Percentiles rank a stretch among this genome's conserved stretches.
Conservation (phyloP, 2,329 filamentous ascomycete species). For the Elsinoe arachidis region DNA sequence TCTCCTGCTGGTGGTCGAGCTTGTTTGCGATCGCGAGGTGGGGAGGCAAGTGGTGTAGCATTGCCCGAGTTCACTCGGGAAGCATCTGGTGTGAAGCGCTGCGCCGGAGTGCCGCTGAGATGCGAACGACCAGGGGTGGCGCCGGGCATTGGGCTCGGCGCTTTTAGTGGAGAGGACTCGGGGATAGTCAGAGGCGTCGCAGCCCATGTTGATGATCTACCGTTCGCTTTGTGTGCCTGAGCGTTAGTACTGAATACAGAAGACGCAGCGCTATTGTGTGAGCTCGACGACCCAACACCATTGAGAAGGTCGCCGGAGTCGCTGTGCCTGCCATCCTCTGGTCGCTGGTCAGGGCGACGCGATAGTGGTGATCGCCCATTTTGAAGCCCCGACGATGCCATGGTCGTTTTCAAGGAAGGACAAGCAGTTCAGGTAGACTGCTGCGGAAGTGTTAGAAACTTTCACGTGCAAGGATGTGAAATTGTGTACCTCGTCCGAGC, state of each 20-base stretch:
- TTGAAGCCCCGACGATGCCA: conserved; percentile 7
- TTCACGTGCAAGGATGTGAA: background rate
- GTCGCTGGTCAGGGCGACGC: conserved; percentile 9
- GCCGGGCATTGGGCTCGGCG: conserved; percentile 39
- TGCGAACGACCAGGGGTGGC: conserved; percentile 18
- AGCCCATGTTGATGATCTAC: conserved; percentile 44
- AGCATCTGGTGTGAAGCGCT: background rate
- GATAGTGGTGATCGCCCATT: conserved; percentile 5
- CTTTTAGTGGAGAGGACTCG: conserved; percentile 56
- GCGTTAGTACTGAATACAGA: conserved; percentile 58
- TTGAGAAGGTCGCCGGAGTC: conserved; percentile 57
- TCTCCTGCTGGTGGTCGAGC: conserved; percentile 44
- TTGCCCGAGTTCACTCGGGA: conserved; percentile 13
- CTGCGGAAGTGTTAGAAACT: background rate
- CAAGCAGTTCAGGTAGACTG: background rate
- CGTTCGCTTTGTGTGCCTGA: conserved; percentile 46
- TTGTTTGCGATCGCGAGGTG: conserved; percentile 36
- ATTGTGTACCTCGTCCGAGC: conserved; percentile 8
- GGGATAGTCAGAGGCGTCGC: conserved; percentile 58
- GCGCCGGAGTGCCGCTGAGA: conserved; percentile 16
- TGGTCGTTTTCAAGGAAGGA: background rate
- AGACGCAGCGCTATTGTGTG: conserved; percentile 59
- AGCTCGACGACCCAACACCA: conserved; percentile 63
- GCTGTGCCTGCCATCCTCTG: conserved; percentile 18
- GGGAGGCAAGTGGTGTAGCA: conserved; percentile 32